Percentiles rank a stretch among this genome's conserved stretches.
These are phyloP conservation scores for Fusarium succisae DNA, from an alignment of 2,329 filamentous ascomycete genomes.

Conservation along the genomic window DNA sequence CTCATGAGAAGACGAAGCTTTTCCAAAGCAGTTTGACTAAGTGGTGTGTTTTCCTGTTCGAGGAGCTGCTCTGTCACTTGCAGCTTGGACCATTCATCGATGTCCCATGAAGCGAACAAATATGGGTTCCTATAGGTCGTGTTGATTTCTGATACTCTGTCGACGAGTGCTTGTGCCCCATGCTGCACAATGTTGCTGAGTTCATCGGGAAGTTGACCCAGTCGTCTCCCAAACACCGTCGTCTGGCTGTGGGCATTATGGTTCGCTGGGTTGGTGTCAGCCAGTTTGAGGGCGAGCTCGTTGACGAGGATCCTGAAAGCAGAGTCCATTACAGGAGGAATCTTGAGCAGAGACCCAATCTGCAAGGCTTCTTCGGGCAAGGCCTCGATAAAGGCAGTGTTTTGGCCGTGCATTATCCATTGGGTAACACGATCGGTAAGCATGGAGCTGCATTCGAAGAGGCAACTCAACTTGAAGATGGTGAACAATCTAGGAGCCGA, in stretches of 20 bases:
- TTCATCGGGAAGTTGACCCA: conserved; percentile 62
- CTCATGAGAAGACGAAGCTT: conserved; percentile 38
- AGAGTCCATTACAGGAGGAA: conserved; percentile 53
- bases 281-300: conserved; percentile 64
- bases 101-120: conserved; percentile 32
- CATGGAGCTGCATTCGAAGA: conserved; percentile 61
- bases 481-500: conserved; percentile 75
- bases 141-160: conserved; percentile 51
- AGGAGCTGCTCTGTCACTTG: conserved; percentile 42
- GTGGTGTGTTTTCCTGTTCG: not conserved
- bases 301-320: conserved; percentile 71
- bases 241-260: conserved; percentile 27
- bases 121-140: conserved; percentile 48
- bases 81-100: conserved; percentile 49
- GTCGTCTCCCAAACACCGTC: conserved; percentile 56
- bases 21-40: conserved; percentile 15
- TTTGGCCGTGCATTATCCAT: conserved; percentile 67
- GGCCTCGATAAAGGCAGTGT: conserved; percentile 68
- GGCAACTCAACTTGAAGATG: conserved; percentile 68
- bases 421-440: conserved; percentile 61
- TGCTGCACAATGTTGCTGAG: conserved; percentile 67
- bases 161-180: conserved; percentile 62
- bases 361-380: conserved; percentile 69
- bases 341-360: conserved; percentile 61
- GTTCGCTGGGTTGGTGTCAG: conserved; percentile 28